phyloP scores from a whole-genome alignment of 2,329 filamentous ascomycete species.

The Diplodia scrobiculata region DNA sequence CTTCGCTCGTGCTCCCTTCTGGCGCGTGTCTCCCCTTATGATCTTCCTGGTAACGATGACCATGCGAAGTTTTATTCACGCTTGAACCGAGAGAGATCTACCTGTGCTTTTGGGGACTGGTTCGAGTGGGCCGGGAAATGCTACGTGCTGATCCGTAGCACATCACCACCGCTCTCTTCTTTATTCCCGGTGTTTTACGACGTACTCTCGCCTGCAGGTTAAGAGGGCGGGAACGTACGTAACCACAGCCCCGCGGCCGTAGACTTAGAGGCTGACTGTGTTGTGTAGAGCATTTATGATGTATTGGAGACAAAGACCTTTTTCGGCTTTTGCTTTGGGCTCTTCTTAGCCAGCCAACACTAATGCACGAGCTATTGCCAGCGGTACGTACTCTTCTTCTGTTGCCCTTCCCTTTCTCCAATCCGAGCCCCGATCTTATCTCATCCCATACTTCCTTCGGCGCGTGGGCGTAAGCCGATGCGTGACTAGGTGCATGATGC shows the following conservation, averaged over 20 bases:
- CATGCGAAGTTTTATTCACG: not conserved
- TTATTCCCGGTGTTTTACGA: not conserved
- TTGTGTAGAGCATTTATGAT: not conserved
- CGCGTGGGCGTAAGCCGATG: not conserved
- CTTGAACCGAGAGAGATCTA: not conserved
- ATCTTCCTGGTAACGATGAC: not conserved
- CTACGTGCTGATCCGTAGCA: not conserved
- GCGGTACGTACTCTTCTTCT: not conserved
- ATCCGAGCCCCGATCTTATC: not conserved
- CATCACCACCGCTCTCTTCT: not conserved
- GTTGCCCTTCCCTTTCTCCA: no score
- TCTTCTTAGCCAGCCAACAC: not conserved
- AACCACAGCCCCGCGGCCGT: not conserved
- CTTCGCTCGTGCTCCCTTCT: not conserved
- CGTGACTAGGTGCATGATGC: not conserved
- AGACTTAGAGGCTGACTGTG: not conserved
- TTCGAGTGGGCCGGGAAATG: not conserved
- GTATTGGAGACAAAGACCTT: not conserved
- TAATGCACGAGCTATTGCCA: slow-evolving; percentile 1
- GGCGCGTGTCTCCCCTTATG: not conserved
- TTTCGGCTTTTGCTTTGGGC: not conserved
- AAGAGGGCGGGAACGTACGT: not conserved
- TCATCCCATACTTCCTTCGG: not conserved
- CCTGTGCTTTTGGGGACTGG: not conserved
- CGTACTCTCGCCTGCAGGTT: not conserved